Base-by-base conservation (phyloP, 2,329 filamentous ascomycete genomes). In the Massarina eburnea region DNA sequence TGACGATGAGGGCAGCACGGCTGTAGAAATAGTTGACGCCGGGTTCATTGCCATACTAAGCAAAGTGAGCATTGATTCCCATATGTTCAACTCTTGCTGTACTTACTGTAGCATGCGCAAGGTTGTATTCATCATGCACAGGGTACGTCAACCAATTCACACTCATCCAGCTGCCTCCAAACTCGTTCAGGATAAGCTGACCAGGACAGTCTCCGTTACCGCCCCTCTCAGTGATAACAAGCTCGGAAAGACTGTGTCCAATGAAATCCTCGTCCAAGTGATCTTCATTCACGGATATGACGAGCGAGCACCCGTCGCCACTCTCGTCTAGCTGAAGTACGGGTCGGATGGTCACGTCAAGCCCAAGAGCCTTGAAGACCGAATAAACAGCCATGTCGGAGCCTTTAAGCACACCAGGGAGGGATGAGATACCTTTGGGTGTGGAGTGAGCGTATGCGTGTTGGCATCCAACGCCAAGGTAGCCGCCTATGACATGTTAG, bases 381-480 rank as follows among this genome's bases (percentile, higher is more conserved):
- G 52, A 50, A 48, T 73, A 80, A 1, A 77, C 45, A 0, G 70
- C 61, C 48, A 76, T 69, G 47, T 80, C 77, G 1, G 71, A 51
- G 0, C 77, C 76, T 52, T 80, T 80, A 4, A 80, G 60, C 0
- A 60, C 57, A 3, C 55, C 58, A 0, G 72, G 73, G 1, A 76
- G 56, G 3, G 51, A 32, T 0, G 38, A 60, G 56, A 4, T 41
- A 12, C 50, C 55, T 32, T 50, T 41, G 0, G 37, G 17, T 1
- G 63, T 67, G 1, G 67, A 63, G 41, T 80, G 75, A 0, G 76
- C 66, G 50, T 81, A 81, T 0, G 69, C 65, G 42, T 81, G 76
- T 3, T 68, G 67, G 46, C 75, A 80, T 40, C 60, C 70, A 22
- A 77, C 69, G 0, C 76, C 78, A 0, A 80, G 44, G 2, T 54